Base-by-base conservation (phyloP, 2,329 filamentous ascomycete genomes). In the Ophiocordyceps polyrhachis-furcata region DNA sequence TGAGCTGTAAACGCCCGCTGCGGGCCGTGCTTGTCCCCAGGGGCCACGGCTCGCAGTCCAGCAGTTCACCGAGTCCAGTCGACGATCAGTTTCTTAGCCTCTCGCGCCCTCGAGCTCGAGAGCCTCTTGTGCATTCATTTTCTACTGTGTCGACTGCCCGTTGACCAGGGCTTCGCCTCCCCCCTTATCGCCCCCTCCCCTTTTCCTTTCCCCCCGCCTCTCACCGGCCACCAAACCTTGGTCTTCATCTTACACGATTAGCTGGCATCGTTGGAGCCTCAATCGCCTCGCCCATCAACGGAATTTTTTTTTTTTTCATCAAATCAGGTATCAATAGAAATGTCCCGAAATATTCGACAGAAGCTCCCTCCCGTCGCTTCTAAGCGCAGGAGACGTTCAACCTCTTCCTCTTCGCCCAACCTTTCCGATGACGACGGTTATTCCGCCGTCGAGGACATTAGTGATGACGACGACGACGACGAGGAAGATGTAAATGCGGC, bases 1-100 rank as follows among this genome's bases (percentile, higher is more conserved):
- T 83, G 81, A 81, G 82, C 83, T 89, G 81, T 93, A 87, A 88
- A 85, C 75, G 67, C 74, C 78, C 79, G 80, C 82, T 87, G 77
- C 79, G 79, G 78, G 76, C 70, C 66, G 59, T 64, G 64, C 60
- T 60, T 60, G 47, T 45, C 55, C 58, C 40, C 57, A 61, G 58
- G 62, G 48, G 55, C 53, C 58, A 50, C 71, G 74, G 76, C 74
- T 74, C 74, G 79, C 76, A 87, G 83, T 85, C 81, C 81, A 78
- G 77, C 81, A 86, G 83, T 80, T 81, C 80, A 79, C 69, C 77
- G 81, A 86, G 72, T 70, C 73, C 60, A 56, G 50, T 78, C 73
- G 77, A 82, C 77, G 71, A 50, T 74, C 80, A 79, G 76, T 79
- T 73, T 60, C 60, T 63, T 65, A 74, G 73, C 65, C 67, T 69